phyloP scores from a whole-genome alignment of 2,329 filamentous ascomycete species.

The Curvularia verruculosa region DNA sequence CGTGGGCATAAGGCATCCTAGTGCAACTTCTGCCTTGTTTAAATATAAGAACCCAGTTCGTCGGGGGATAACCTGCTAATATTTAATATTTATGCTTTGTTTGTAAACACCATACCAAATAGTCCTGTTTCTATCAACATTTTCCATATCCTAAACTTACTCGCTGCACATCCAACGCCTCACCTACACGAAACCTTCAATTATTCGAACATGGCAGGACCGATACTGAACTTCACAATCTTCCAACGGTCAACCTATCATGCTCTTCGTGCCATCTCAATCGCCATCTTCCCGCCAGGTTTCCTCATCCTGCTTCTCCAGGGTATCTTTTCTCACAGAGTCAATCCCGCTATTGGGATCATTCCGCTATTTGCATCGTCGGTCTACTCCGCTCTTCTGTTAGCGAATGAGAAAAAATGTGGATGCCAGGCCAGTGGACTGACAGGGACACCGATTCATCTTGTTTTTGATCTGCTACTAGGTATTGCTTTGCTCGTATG shows the following conservation, averaged over 20 bases:
- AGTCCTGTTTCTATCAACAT: neutral
- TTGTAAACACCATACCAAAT: neutral
- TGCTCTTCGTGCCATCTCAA: constrained; percentile 32
- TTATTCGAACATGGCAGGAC: constrained; percentile 6
- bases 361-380: constrained; percentile 39
- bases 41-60: neutral
- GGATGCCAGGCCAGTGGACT: constrained; percentile 32
- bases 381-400: constrained; percentile 25
- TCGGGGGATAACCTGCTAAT: too few species aligned
- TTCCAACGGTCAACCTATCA: constrained; percentile 31
- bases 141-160: neutral
- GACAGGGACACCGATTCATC: constrained; percentile 35
- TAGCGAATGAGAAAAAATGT: constrained; percentile 35
- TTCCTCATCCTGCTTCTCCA: constrained; percentile 38
- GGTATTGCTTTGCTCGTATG: constrained; percentile 29
- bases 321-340: constrained; percentile 25
- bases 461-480: constrained; percentile 30
- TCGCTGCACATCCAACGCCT: neutral
- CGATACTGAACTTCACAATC: constrained; percentile 33
- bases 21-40: neutral
- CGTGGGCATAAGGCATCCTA: neutral
- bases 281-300: constrained; percentile 31
- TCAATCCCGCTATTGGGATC: constrained; percentile 40
- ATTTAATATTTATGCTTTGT: neutral
- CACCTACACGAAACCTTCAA: neutral